Percentiles rank a stretch among this genome's conserved stretches.
Conservation (phyloP, 495 filamentous ascomycete species). For the Friedmanniomyces endolithicus region DNA sequence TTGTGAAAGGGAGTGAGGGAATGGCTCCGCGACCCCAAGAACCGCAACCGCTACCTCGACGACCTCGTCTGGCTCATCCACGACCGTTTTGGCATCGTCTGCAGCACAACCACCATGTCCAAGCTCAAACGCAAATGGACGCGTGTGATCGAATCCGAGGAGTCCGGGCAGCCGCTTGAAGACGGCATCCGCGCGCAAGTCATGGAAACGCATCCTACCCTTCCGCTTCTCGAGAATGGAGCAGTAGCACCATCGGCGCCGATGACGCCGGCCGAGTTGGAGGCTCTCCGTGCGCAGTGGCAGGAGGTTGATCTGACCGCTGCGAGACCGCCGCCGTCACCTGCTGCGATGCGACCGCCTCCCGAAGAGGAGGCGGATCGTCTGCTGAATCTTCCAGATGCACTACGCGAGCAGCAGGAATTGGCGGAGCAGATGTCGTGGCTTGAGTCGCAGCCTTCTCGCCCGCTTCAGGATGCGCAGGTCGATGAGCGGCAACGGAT, state of each 20-base stretch:
- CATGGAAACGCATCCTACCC: constrained; percentile 14
- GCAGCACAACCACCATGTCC: constrained; percentile 17
- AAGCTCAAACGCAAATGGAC: constrained; percentile 22
- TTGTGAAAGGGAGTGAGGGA: constrained; percentile 13
- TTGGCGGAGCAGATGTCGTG: neutral
- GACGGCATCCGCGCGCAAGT: constrained; percentile 2
- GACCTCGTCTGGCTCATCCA: constrained; percentile 20
- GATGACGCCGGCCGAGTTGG: neutral
- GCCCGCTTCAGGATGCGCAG: neutral
- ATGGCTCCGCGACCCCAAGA: constrained; percentile 16
- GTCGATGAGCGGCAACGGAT: neutral
- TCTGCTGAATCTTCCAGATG: neutral
- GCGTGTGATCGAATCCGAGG: constrained; percentile 15
- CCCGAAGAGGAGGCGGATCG: neutral
- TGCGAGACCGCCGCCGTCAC: too few species aligned
- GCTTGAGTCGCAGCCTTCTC: neutral
- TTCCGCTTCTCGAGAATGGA: constrained; percentile 3
- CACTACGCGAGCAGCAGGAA: neutral
- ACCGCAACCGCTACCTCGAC: constrained; percentile 18
- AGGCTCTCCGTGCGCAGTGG: neutral
- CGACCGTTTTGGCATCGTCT: constrained; percentile 18
- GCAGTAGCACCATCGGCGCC: neutral
- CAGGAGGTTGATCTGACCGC: neutral
- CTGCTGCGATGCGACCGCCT: too few species aligned
- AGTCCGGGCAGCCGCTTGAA: constrained; percentile 14